Base-by-base conservation (phyloP, 1,139 yeast genomes). In the Nakaseomyces kungkrabaensis region DNA sequence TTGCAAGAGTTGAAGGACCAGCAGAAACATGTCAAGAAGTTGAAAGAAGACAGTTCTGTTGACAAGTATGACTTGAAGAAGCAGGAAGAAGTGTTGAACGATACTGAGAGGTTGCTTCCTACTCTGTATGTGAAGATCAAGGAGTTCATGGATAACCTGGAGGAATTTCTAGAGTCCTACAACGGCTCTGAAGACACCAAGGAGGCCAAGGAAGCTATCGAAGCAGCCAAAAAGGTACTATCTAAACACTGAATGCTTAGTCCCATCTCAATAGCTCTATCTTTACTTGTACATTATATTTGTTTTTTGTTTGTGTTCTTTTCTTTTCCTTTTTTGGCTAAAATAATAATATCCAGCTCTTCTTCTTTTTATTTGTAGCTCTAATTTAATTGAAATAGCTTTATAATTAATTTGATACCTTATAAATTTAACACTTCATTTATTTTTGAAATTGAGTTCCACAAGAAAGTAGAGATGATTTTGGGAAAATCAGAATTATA, bases 1-100 rank as follows among this genome's bases (percentile, higher is more conserved):
- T 70, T 75, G 47, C 72, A 76, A 52, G 96, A 89, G 62, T 74
- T 79, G 36, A 66, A 66, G 13, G 88, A 85, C 50, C 88, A 85
- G 57, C 73, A 76, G 45, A 64, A 67, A n/a, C 71, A 69, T 51
- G 76, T 82, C 10, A 76, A 73, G 47, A 54, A 69, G 22, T 53
- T 75, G 55, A 66, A 69, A 46, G 55, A 66, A 1, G 61, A 65
- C 32, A 61, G 63, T 31, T 69, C 73, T 13, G 77, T 76, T 7
- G 94, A 85, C 56, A 79, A 78, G 52, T 87, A 86, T 63, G 88
- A 84, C 50, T 66, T 86, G 57, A 85, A 82, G 67, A 85, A 84
- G 56, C 74, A 76, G 53, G 69, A 70, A 11, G 82, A 82, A 61
- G 85, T 85, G 2, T 72, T 82, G 43, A 76, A 79, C 24, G 95